phyloP scores from a whole-genome alignment of 345 rosid species.

The Eutrema japonicum region DNA sequence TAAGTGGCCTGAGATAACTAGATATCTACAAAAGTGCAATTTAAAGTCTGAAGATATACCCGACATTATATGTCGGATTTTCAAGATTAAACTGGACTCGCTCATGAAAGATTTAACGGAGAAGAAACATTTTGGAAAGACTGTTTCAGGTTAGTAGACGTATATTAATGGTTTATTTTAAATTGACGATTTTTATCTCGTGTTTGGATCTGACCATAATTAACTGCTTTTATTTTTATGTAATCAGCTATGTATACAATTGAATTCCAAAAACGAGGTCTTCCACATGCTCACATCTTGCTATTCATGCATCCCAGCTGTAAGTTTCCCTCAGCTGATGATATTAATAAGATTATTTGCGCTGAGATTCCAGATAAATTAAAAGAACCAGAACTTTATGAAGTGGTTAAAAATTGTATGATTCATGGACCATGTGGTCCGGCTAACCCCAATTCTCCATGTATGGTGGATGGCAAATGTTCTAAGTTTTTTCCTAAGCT shows the following conservation, averaged over 20 bases:
- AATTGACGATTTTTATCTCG: no score
- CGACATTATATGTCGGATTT: not conserved
- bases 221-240: no score
- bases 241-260: not conserved
- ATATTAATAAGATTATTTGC: not conserved
- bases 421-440: not conserved
- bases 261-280: not conserved
- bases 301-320: not conserved
- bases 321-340: not conserved
- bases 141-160: not conserved
- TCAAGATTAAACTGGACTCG: not conserved
- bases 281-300: not conserved
- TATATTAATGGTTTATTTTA: no score
- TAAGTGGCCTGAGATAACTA: not conserved
- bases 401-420: not conserved
- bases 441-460: no score
- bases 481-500: no score
- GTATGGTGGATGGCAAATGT: no score
- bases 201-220: no score
- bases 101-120: not conserved
- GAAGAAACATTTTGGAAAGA: not conserved
- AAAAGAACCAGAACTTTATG: not conserved
- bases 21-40: not conserved
- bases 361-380: not conserved
- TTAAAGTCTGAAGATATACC: not conserved